Conservation (phyloP, 768 basidiomycete genomes). For the Russula foetens region DNA sequence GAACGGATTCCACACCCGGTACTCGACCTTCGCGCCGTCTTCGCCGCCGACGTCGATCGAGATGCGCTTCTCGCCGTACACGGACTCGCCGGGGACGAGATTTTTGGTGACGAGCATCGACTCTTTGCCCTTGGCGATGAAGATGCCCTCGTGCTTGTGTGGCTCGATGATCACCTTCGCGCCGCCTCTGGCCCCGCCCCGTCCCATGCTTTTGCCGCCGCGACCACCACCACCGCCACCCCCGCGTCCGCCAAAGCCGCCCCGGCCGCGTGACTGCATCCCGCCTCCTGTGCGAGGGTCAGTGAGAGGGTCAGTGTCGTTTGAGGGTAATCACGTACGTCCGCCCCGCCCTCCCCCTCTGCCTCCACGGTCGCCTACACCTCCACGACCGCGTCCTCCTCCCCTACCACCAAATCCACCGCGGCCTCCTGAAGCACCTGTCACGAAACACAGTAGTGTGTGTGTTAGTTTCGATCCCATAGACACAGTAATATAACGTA, state of each 20-base stretch:
- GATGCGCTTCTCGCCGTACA: slow-evolving; percentile 98
- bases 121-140: slow-evolving; percentile 97
- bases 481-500: slow-evolving; percentile 9
- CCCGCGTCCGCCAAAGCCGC: slow-evolving; percentile 25
- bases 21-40: slow-evolving; percentile 75
- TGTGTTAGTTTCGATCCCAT: neutral
- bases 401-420: slow-evolving; percentile 39
- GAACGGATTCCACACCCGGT: slow-evolving; percentile 99
- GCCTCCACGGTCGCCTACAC: slow-evolving; percentile 31
- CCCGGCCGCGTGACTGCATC: slow-evolving; percentile 27
- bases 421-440: slow-evolving; percentile 64
- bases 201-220: slow-evolving; percentile 51
- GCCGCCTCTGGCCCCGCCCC: slow-evolving; percentile 77
- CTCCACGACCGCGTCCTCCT: slow-evolving; percentile 24
- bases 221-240: slow-evolving; percentile 41
- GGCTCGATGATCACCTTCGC: slow-evolving; percentile 90
- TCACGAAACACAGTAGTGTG: neutral
- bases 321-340: slow-evolving; percentile 9
- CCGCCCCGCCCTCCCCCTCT: slow-evolving; percentile 26
- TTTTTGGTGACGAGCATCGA: slow-evolving; percentile 96
- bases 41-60: slow-evolving; percentile 49
- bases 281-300: slow-evolving; percentile 18
- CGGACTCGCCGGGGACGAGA: slow-evolving; percentile 93
- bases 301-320: neutral
- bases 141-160: slow-evolving; percentile 89